Conservation (phyloP, 305 asterid genomes). For the Rubia peregrina region DNA sequence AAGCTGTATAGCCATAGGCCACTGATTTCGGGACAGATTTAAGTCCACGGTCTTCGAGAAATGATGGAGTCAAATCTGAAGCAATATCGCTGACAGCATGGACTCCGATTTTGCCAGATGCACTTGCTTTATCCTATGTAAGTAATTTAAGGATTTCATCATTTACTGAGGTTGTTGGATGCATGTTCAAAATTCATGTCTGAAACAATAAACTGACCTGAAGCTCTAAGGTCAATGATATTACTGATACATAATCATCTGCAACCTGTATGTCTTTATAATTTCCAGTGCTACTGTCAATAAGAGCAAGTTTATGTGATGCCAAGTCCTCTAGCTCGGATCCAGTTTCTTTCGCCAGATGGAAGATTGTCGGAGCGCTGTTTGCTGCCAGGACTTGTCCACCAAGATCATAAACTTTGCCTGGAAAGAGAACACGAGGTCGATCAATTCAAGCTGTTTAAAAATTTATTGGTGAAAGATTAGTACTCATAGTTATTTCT, state of each 20-base stretch:
- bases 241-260: slow-evolving; percentile 69
- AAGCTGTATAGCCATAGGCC: slow-evolving; percentile 71
- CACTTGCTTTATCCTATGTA: slow-evolving; percentile 62
- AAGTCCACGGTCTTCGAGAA: slow-evolving; percentile 50
- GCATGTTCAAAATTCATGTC: not conserved
- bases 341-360: slow-evolving; percentile 62
- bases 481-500: not conserved
- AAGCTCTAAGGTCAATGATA: slow-evolving; percentile 68
- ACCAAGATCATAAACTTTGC: slow-evolving; percentile 75
- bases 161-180: not conserved
- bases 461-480: not conserved
- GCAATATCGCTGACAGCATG: slow-evolving; percentile 58
- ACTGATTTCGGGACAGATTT: slow-evolving; percentile 62
- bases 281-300: slow-evolving; percentile 60
- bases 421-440: slow-evolving; percentile 28
- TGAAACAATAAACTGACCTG: slow-evolving; percentile 42
- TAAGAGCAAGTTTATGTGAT: slow-evolving; percentile 60
- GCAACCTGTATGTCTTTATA: slow-evolving; percentile 65
- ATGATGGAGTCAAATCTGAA: slow-evolving; percentile 47
- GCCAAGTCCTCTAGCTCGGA: slow-evolving; percentile 70
- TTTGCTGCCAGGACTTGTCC: slow-evolving; percentile 94
- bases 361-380: slow-evolving; percentile 76
- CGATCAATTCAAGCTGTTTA: not conserved
- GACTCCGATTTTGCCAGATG: slow-evolving; percentile 57
- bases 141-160: not conserved